Percentiles rank a stretch among this genome's conserved stretches.
Evolutionary conservation across 2,329 filamentous ascomycete species (phyloP).

Genomic region (Alternaria sp.): DNA sequence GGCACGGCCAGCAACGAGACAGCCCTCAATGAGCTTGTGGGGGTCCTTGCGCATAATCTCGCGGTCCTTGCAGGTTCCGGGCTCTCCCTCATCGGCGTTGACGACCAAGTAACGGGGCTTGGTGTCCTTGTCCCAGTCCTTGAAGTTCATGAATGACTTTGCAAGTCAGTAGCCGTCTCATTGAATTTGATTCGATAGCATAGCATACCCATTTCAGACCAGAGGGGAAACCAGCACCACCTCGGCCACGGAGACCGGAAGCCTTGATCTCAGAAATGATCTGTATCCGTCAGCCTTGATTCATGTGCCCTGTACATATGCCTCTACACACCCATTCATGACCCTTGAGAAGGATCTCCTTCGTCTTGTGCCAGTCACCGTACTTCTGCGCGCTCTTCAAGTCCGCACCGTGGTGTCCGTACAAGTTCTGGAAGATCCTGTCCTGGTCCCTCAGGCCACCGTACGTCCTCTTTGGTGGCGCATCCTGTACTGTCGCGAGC

Average conservation of each 20-base stretch:
- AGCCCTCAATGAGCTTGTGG: constrained; percentile 98
- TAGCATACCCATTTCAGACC: constrained; percentile 92
- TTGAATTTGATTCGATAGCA: not conserved
- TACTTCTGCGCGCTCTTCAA: constrained; percentile 96
- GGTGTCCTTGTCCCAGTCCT: constrained; percentile 97
- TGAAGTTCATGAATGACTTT: constrained; percentile 99
- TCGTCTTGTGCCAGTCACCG: constrained; percentile 99
- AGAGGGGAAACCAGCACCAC: constrained; percentile 96
- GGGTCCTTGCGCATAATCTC: constrained; percentile 99
- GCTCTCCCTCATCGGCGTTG: constrained; percentile 98
- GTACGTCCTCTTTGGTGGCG: constrained; percentile 69
- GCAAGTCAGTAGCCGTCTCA: constrained; percentile 29
- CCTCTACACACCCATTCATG: constrained; percentile 78
- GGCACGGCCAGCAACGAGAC: constrained; percentile 90
- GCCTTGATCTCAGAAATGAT: constrained; percentile 98
- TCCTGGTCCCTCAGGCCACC: constrained; percentile 95
- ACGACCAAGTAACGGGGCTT: constrained; percentile 97
- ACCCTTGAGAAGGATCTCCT: constrained; percentile 96
- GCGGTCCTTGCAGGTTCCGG: constrained; percentile 98
- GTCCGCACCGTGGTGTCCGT: constrained; percentile 89
- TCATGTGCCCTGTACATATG: not conserved
- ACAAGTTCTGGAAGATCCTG: constrained; percentile 98
- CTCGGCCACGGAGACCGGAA: constrained; percentile 92
- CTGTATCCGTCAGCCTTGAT: constrained; percentile 53
- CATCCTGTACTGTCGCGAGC: constrained; percentile 68